Evolutionary conservation across 1,284 basidiomycete genomes (phyloP).

Genomic region (Trametes versicolor): DNA sequence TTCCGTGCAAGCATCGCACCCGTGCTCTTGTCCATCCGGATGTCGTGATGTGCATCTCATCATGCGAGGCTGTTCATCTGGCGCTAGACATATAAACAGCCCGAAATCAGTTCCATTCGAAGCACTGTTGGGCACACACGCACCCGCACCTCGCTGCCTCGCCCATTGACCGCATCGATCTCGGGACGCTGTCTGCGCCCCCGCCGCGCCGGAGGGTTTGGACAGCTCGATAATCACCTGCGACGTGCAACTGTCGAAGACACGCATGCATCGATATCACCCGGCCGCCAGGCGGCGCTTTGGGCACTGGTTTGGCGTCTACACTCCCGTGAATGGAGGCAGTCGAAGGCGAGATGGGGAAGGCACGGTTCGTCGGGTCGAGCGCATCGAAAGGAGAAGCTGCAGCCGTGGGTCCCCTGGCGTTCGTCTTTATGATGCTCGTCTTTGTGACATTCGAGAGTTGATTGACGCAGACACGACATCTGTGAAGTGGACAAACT

Average conservation of each 20-base stretch:
- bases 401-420: too few relatives aligned
- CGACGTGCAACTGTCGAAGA: conserved; percentile 4
- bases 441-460: neutral
- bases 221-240: conserved; percentile 1
- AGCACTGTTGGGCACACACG: conserved; percentile 2
- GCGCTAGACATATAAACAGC: conserved; percentile 23
- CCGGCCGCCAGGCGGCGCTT: neutral
- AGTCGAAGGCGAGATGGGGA: neutral
- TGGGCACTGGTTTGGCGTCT: neutral
- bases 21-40: neutral
- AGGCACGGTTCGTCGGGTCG: too few relatives aligned
- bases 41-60: conserved; percentile 1
- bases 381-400: too few relatives aligned
- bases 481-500: conserved; percentile 8
- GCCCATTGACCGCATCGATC: neutral
- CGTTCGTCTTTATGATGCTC: neutral
- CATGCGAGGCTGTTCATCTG: conserved; percentile 14
- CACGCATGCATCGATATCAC: neutral
- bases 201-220: conserved; percentile 7
- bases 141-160: neutral
- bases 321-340: neutral
- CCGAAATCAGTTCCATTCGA: conserved; percentile 18
- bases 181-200: neutral
- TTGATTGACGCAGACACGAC: conserved; percentile 16
- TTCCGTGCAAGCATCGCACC: neutral